phyloP scores from a whole-genome alignment of 768 basidiomycete genomes.

The Macrolepiota dolichaula region DNA sequence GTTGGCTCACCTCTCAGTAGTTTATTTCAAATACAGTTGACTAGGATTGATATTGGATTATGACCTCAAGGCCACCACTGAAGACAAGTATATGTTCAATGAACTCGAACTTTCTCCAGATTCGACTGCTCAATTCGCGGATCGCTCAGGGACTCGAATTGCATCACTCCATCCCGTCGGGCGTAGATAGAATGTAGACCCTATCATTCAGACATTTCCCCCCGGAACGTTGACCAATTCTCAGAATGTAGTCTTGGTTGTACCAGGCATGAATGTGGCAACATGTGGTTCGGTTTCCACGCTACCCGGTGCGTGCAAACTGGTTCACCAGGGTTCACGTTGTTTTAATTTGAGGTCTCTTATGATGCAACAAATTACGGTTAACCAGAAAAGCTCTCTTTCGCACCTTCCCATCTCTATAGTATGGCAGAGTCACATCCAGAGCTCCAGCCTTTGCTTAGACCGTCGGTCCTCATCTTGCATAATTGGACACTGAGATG shows the following conservation, averaged over 20 bases:
- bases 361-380: conserved; percentile 6
- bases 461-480: conserved; percentile 28
- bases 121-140: neutral
- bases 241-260: neutral
- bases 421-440: conserved; percentile 35
- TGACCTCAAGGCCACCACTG: neutral
- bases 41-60: too few relatives aligned
- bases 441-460: conserved; percentile 42
- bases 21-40: too few relatives aligned
- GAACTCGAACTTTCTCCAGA: neutral
- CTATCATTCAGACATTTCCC: neutral
- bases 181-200: neutral
- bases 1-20: neutral
- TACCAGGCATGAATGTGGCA: neutral
- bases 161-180: neutral
- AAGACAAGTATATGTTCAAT: neutral
- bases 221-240: neutral
- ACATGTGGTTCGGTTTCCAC: neutral
- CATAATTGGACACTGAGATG: neutral
- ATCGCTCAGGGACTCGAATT: neutral
- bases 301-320: neutral
- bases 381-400: neutral
- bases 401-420: neutral
- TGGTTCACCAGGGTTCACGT: conserved; percentile 3
- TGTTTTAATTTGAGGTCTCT: neutral